phyloP scores from a whole-genome alignment of 2,329 filamentous ascomycete genomes.

The Raffaelea ambrosiae region DNA sequence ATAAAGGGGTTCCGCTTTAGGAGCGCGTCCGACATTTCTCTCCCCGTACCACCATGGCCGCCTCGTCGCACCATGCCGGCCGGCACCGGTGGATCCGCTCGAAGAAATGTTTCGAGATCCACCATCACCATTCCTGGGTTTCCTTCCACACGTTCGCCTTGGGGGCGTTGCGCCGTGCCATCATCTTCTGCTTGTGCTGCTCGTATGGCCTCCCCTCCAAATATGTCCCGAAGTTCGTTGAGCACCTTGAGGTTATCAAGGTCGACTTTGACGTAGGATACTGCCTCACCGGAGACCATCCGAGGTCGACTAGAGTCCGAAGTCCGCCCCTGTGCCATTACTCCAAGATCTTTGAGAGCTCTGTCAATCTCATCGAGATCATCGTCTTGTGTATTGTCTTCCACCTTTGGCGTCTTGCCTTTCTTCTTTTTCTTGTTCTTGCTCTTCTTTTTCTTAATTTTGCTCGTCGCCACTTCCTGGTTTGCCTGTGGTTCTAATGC shows the following conservation, averaged over 20 bases:
- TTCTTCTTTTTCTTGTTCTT: conserved; percentile 10
- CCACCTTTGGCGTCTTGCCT: conserved; percentile 11
- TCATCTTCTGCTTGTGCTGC: conserved; percentile 41
- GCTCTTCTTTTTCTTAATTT: conserved; percentile 21
- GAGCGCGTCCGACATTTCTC: no score
- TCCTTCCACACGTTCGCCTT: conserved; percentile 16
- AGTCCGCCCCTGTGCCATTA: conserved; percentile 13
- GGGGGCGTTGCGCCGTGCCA: conserved; percentile 21
- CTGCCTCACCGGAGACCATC: conserved; percentile 5
- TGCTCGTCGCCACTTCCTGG: conserved; percentile 5
- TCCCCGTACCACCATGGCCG: background rate
- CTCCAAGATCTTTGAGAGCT: conserved; percentile 40
- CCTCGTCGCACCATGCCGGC: conserved; percentile 5
- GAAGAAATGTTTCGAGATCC: conserved; percentile 48
- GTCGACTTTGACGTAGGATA: conserved; percentile 38
- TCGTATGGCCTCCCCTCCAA: conserved; percentile 49
- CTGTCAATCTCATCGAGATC: conserved; percentile 45
- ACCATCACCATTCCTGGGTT: conserved; percentile 31
- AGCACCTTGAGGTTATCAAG: conserved; percentile 71
- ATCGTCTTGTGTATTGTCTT: conserved; percentile 4
- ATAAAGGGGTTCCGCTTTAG: conserved; percentile 73
- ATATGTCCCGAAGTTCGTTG: conserved; percentile 76
- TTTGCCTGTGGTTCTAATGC: conserved; percentile 15
- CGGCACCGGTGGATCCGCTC: conserved; percentile 8
- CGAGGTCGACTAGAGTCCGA: background rate